Conservation (phyloP, 2,329 filamentous ascomycete genomes). For the Trichoderma aggressivum region DNA sequence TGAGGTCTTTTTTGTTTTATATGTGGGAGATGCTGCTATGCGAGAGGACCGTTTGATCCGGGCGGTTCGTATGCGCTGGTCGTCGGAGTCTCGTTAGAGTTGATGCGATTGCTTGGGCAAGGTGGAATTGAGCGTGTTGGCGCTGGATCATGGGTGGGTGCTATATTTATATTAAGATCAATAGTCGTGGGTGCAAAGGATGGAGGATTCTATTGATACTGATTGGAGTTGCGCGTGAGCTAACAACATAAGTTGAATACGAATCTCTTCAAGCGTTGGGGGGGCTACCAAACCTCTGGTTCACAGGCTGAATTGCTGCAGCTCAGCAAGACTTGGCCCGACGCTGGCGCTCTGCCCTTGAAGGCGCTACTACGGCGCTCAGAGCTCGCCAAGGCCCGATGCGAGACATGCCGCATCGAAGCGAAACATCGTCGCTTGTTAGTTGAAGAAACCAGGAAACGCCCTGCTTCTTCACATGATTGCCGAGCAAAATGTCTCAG, state of each 20-base stretch:
- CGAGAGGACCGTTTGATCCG: background rate
- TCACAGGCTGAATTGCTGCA: background rate
- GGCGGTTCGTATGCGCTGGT: background rate
- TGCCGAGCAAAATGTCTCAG: background rate
- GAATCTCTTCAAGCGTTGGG: too few relatives aligned
- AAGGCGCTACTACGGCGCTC: background rate
- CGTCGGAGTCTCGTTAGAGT: background rate
- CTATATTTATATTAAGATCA: too few relatives aligned
- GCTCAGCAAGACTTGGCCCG: background rate
- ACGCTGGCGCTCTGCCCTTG: too few relatives aligned
- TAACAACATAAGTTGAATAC: too few relatives aligned
- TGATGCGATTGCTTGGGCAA: background rate
- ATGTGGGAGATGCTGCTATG: background rate
- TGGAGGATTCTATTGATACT: too few relatives aligned
- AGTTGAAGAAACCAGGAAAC: background rate
- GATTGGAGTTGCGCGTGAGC: too few relatives aligned
- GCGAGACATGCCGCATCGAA: background rate
- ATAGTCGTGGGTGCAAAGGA: too few relatives aligned
- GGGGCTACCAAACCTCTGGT: too few relatives aligned
- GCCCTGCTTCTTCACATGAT: background rate
- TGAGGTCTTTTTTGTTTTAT: background rate
- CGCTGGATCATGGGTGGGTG: too few relatives aligned
- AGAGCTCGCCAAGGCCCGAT: background rate
- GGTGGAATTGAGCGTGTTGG: too few relatives aligned
- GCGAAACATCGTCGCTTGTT: background rate